Conservation (phyloP, 805 yeast genomes). For the Teunomyces aglyptinius region DNA sequence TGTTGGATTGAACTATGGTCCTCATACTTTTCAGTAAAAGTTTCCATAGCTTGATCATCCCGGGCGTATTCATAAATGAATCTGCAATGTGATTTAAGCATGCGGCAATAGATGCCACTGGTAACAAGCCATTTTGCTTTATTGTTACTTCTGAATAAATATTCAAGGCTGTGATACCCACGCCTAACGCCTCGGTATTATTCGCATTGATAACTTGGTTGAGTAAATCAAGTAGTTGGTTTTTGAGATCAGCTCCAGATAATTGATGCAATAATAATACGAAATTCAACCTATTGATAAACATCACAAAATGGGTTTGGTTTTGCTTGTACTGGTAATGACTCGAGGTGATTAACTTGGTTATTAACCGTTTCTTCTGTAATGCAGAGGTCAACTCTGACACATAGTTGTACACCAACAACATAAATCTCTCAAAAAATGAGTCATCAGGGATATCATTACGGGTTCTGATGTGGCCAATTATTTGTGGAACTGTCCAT, state of each 20-base stretch:
- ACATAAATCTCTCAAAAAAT: conserved; percentile 37
- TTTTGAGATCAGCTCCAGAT: conserved; percentile 32
- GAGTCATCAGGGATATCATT: conserved; percentile 27
- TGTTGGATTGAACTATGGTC: neutral
- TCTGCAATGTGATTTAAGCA: conserved; percentile 3
- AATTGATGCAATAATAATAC: conserved; percentile 32
- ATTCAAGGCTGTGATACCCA: conserved; percentile 4
- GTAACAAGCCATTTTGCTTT: neutral
- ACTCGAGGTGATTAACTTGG: conserved; percentile 39
- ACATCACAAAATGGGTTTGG: conserved; percentile 28
- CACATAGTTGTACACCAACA: conserved; percentile 31
- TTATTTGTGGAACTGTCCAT: conserved; percentile 18
- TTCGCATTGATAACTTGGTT: conserved; percentile 15
- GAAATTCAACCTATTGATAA: conserved; percentile 37
- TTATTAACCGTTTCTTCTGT: conserved; percentile 28
- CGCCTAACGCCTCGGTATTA: conserved; percentile 6
- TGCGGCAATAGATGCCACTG: conserved; percentile 5
- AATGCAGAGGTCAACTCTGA: conserved; percentile 20
- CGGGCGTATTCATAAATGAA: conserved; percentile 12
- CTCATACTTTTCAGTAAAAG: conserved; percentile 10
- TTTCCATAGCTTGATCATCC: conserved; percentile 16
- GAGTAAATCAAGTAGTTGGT: conserved; percentile 26
- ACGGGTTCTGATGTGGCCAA: conserved; percentile 21
- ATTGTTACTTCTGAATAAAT: conserved; percentile 6
- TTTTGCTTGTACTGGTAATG: conserved; percentile 29